Base-by-base conservation (phyloP, 2,329 filamentous ascomycete species). In the Aspergillus unguis region DNA sequence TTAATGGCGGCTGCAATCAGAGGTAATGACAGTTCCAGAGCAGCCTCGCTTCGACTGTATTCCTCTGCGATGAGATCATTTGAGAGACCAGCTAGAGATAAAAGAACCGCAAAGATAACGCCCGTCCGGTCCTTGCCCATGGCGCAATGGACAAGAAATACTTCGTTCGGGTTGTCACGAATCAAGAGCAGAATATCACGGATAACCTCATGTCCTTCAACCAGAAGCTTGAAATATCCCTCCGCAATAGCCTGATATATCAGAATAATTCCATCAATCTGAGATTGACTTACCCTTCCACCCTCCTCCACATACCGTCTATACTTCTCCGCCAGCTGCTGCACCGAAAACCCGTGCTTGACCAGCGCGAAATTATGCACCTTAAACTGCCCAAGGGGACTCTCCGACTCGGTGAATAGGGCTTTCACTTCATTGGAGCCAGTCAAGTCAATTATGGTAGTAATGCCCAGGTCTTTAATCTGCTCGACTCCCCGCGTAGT, bases 101-200 rank as follows among this genome's bases (percentile, higher is more conserved):
- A 36, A 10, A 53, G 26, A 1, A 53, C 10, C 1, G 51, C 51
- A n/a, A 40, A 49, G 0, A 46, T n/a, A 1, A 47, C 26, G 0
- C 46, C 51, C 2, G 51, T 53, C 7, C 51, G 46, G 32, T 53
- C 51, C 10, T 50, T 53, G 0, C 51, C 51, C 41, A 53, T 27
- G 1, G 46, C 27, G 11, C 51, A 50, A 25, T 53, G 51, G 1
- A 53, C 27, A 5, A 50, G 42, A 3, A 46, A 43, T 4, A 37
- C 43, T 3, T 37, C 25, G 7, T 37, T 25, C 6, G 46, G 51
- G 25, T 37, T 36, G 33, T 53, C 46, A 25, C 33, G 41, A 9
- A 53, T 52, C 3, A 43, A 11, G 1, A 25, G 11, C 7, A 48
- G 8, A 6, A 52, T 32, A 1, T 42, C 31, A 2, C 32, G 3